A percentile compares a stretch with the other conserved stretches of the same genome.
Conservation (phyloP, 2,329 filamentous ascomycete species). For the Aspergillus sclerotialis region DNA sequence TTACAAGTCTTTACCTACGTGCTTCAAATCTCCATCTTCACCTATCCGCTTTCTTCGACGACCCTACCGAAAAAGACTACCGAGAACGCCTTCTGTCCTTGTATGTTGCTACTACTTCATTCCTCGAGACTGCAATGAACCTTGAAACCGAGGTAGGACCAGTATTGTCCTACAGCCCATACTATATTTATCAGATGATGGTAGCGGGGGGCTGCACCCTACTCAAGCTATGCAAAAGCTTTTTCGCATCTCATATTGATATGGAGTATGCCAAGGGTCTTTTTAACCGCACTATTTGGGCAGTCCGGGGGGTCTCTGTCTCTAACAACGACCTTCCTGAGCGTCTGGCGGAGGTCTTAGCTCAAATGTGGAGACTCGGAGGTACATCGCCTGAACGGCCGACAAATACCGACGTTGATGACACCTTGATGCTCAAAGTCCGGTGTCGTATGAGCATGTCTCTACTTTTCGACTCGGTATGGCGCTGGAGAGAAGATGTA, state of each 20-base stretch:
- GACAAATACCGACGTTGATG: conserved; percentile 28
- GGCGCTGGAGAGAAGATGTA: conserved; percentile 60
- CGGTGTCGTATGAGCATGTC: conserved; percentile 62
- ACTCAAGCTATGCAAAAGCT: conserved; percentile 60
- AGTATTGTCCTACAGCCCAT: conserved; percentile 48
- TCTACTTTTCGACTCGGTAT: conserved; percentile 60
- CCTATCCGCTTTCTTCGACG: conserved; percentile 45
- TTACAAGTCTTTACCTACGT: conserved; percentile 42
- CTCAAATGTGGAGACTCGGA: conserved; percentile 56
- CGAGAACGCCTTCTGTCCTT: conserved; percentile 38
- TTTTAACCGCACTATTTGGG: conserved; percentile 53
- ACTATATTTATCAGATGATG: conserved; percentile 62
- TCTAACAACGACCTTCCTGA: conserved; percentile 57
- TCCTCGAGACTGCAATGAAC: conserved; percentile 41
- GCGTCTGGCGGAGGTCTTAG: conserved; percentile 58
- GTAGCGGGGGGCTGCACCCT: conserved; percentile 58
- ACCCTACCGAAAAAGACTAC: conserved; percentile 40
- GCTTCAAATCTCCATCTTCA: conserved; percentile 43
- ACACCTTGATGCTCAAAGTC: conserved; percentile 55
- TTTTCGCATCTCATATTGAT: conserved; percentile 53
- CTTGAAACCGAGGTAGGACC: conserved; percentile 39
- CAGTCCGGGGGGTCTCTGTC: conserved; percentile 54
- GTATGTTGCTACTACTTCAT: conserved; percentile 40
- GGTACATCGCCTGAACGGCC: conserved; percentile 23
- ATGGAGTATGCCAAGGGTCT: conserved; percentile 49